These are phyloP conservation scores for Eucalyptus paniculata DNA, from an alignment of 345 rosid genomes.

Conservation along the genomic window DNA sequence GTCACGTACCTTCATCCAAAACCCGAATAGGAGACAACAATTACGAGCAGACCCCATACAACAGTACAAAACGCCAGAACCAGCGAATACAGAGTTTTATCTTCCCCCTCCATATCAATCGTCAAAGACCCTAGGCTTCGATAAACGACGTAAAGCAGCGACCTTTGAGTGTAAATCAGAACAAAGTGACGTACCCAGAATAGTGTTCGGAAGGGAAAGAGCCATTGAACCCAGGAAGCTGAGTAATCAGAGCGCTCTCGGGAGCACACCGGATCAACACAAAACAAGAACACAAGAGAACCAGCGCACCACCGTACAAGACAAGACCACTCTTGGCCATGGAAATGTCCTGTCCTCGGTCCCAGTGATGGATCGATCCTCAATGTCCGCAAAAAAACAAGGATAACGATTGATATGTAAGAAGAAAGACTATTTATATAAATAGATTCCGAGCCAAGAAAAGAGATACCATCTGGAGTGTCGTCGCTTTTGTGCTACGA, in stretches of 20 bases:
- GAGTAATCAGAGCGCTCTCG: neutral
- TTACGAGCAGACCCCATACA: neutral
- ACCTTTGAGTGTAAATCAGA: neutral
- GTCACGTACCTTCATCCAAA: conserved; percentile 48
- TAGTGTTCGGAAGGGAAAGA: conserved; percentile 4
- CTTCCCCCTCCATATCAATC: neutral
- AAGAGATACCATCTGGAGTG: neutral
- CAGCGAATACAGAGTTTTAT: neutral
- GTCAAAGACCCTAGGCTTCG: neutral
- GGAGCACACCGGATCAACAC: neutral
- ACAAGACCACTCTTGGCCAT: neutral
- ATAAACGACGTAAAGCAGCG: neutral
- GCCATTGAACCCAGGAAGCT: conserved; percentile 5
- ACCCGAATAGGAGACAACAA: neutral
- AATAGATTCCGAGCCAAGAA: neutral
- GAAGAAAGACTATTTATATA: neutral
- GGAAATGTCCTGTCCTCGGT: neutral
- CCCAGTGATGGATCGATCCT: neutral
- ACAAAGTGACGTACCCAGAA: neutral
- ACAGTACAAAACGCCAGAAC: neutral
- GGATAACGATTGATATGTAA: neutral
- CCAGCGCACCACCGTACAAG: neutral
- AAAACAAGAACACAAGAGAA: neutral
- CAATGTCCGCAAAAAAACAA: neutral
- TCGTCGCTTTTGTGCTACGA: neutral